phyloP scores from a whole-genome alignment of 805 yeast genomes.

The Dipodascus albidus region DNA sequence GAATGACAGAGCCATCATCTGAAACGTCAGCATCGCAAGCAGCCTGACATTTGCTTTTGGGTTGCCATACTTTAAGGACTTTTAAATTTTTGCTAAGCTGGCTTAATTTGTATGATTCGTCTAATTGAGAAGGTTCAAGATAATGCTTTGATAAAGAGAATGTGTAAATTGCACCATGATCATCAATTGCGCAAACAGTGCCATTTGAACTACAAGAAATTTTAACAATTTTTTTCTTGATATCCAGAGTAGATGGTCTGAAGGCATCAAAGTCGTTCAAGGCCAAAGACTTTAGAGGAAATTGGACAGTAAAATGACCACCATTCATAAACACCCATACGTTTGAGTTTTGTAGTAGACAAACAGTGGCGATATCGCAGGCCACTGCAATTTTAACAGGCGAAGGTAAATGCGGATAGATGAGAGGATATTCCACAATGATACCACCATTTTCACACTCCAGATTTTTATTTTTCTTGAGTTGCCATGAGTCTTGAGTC shows the following conservation, averaged over 20 bases:
- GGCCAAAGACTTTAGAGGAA: constrained; percentile 16
- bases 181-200: constrained; percentile 16
- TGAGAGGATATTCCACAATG: constrained; percentile 30
- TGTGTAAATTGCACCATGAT: constrained; percentile 15
- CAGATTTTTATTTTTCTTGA: background rate
- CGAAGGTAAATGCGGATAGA: constrained; percentile 34
- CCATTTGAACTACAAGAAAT: constrained; percentile 16
- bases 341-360: constrained; percentile 45
- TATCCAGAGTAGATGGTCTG: constrained; percentile 8
- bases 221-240: constrained; percentile 11
- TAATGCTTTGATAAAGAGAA: constrained; percentile 15
- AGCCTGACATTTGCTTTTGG: constrained; percentile 35
- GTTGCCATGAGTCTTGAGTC: constrained; percentile 16
- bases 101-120: constrained; percentile 6
- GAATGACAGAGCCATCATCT: constrained; percentile 53
- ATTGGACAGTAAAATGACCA: constrained; percentile 39
- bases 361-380: constrained; percentile 58
- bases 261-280: constrained; percentile 18
- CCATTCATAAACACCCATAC: constrained; percentile 51
- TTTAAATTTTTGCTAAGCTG: constrained; percentile 10
- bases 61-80: constrained; percentile 18
- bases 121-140: constrained; percentile 7
- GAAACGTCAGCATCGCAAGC: constrained; percentile 61
- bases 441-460: constrained; percentile 12
- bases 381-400: constrained; percentile 46